Conservation (phyloP, 2,329 filamentous ascomycete genomes). For the Arthroderma uncinatum region DNA sequence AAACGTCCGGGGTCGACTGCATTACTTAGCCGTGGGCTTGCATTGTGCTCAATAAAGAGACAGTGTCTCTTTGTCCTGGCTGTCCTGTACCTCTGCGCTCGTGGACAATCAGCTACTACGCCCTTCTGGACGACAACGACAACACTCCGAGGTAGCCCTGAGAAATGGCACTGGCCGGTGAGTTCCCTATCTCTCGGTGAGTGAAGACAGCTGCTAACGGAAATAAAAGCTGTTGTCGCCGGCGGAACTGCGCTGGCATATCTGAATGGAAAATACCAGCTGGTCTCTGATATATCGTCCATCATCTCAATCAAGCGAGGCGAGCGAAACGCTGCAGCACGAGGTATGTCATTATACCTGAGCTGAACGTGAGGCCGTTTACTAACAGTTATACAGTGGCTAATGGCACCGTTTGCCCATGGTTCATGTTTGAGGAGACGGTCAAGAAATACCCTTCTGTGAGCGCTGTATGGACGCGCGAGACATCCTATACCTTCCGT, state of each 20-base stretch:
- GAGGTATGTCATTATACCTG: conserved; percentile 30
- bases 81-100: too few relatives aligned
- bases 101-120: too few relatives aligned
- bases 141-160: neutral
- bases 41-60: too few relatives aligned
- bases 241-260: conserved; percentile 44
- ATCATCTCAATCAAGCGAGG: conserved; percentile 16
- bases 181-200: neutral
- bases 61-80: too few relatives aligned
- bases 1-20: neutral
- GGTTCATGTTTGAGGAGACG: conserved; percentile 53
- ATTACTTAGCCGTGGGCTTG: too few relatives aligned
- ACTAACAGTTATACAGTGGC: conserved; percentile 28
- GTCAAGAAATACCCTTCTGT: conserved; percentile 43
- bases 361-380: too few relatives aligned
- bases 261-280: conserved; percentile 57
- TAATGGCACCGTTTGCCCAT: conserved; percentile 47
- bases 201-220: neutral
- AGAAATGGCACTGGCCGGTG: neutral
- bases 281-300: conserved; percentile 48
- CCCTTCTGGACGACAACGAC: too few relatives aligned
- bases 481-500: conserved; percentile 48
- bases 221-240: conserved; percentile 18
- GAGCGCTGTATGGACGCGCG: conserved; percentile 57
- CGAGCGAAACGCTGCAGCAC: conserved; percentile 38